phyloP scores from a whole-genome alignment of 805 yeast species.

The Kazachstania viticola region DNA sequence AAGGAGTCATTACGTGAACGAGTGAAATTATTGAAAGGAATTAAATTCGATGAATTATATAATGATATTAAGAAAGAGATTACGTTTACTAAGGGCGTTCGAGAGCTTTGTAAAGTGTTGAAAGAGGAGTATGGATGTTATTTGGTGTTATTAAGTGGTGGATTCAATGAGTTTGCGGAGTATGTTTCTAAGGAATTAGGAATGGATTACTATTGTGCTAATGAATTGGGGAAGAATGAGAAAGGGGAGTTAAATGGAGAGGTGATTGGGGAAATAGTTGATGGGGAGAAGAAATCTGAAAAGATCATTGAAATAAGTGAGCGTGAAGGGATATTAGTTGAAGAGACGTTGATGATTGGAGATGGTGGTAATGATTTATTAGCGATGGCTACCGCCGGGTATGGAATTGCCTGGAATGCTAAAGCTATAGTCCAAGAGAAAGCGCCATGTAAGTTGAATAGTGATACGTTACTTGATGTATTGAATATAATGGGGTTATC shows the following conservation, averaged over 20 bases:
- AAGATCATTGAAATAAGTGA: constrained; percentile 51
- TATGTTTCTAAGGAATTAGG: constrained; percentile 55
- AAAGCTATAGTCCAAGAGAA: constrained; percentile 78
- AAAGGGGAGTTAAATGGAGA: constrained; percentile 54
- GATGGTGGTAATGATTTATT: constrained; percentile 94
- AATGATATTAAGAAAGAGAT: constrained; percentile 63
- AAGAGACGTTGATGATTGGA: constrained; percentile 70
- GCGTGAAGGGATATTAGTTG: constrained; percentile 40
- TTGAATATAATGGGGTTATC: constrained; percentile 70
- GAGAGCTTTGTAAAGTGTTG: constrained; percentile 53
- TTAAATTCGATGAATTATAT: constrained; percentile 62
- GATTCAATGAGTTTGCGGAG: constrained; percentile 80
- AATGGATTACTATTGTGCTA: constrained; percentile 85
- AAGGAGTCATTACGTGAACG: constrained; percentile 66
- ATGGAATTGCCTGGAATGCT: constrained; percentile 95
- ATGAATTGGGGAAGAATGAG: constrained; percentile 41
- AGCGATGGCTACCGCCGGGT: constrained; percentile 89
- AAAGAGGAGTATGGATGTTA: constrained; percentile 50
- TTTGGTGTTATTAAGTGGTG: constrained; percentile 88
- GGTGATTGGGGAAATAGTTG: constrained; percentile 72
- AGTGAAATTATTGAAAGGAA: constrained; percentile 72
- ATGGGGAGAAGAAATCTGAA: constrained; percentile 73
- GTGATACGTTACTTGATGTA: constrained; percentile 60
- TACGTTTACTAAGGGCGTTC: constrained; percentile 75
- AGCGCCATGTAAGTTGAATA: constrained; percentile 77